A percentile compares a stretch with the other conserved stretches of the same genome.
phyloP scores from a whole-genome alignment of 768 basidiomycete genomes.

The Mycena belliarum region DNA sequence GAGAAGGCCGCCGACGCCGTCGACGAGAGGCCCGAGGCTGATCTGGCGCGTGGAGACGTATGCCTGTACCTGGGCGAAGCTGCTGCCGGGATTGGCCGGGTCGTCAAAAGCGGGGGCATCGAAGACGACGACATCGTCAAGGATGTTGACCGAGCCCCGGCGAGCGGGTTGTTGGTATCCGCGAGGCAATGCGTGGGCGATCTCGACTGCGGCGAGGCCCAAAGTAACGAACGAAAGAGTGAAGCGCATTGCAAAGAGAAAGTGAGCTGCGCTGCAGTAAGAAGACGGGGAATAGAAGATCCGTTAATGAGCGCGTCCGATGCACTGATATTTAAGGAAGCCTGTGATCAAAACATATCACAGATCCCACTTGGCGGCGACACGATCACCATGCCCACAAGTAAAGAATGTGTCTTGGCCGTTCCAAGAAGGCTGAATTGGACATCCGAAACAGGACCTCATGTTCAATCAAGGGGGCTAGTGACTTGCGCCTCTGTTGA shows the following conservation, averaged over 20 bases:
- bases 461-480: too few species aligned
- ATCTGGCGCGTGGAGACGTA: slow-evolving; percentile 37
- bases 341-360: not conserved
- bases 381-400: slow-evolving; percentile 2
- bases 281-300: slow-evolving; percentile 8
- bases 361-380: too few species aligned
- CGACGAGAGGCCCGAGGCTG: slow-evolving; percentile 25
- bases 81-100: slow-evolving; percentile 32
- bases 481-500: too few species aligned
- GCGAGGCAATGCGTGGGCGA: slow-evolving; percentile 15
- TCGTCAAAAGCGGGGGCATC: slow-evolving; percentile 43
- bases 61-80: slow-evolving; percentile 34
- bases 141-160: slow-evolving; percentile 22
- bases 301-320: not conserved
- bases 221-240: slow-evolving; percentile 20
- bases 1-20: slow-evolving; percentile 26
- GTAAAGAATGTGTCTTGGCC: not conserved
- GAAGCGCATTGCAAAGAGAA: slow-evolving; percentile 14
- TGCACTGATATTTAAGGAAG: not conserved
- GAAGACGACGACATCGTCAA: slow-evolving; percentile 39
- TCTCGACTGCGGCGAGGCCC: slow-evolving; percentile 11
- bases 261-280: slow-evolving; percentile 18
- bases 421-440: too few species aligned
- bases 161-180: slow-evolving; percentile 10
- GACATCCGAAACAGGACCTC: too few species aligned